These are phyloP conservation scores for Allomyces macrogynus DNA, from an alignment of 192 early-diverging fungal genomes.

Conservation along the genomic window DNA sequence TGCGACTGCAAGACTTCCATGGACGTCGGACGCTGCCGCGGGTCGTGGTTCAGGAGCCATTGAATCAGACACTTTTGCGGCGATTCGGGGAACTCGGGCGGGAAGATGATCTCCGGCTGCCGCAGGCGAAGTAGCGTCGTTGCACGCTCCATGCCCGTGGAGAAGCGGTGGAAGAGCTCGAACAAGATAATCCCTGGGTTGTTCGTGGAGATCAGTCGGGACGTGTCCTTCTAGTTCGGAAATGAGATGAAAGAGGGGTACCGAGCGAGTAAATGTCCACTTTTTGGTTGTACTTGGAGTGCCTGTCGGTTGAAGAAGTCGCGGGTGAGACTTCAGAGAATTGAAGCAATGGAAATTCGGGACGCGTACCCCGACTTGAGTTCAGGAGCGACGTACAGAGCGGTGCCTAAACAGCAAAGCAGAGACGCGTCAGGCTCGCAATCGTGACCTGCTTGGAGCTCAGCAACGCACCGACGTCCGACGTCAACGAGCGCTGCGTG, in stretches of 20 bases:
- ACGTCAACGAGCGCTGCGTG: slow-evolving; percentile 43
- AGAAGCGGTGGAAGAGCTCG: slow-evolving; percentile 50
- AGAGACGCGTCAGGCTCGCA: too few relatives aligned
- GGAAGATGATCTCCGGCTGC: slow-evolving; percentile 23
- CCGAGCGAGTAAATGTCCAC: slow-evolving; percentile 62
- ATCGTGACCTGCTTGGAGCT: too few relatives aligned
- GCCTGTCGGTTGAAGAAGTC: too few relatives aligned
- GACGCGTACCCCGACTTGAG: slow-evolving; percentile 8
- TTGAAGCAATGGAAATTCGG: too few relatives aligned
- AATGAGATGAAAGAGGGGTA: slow-evolving; percentile 10
- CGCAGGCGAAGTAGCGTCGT: slow-evolving; percentile 50
- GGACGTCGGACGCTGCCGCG: slow-evolving; percentile 56
- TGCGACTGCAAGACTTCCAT: slow-evolving; percentile 62
- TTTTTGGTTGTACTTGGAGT: slow-evolving; percentile 46
- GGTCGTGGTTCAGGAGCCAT: slow-evolving; percentile 48
- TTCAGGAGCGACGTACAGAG: slow-evolving; percentile 63
- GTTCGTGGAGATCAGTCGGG: too few relatives aligned
- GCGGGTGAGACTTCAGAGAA: too few relatives aligned
- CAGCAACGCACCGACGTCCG: slow-evolving; percentile 26
- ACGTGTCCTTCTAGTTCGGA: too few relatives aligned
- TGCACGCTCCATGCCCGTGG: slow-evolving; percentile 61
- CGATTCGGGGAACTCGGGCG: slow-evolving; percentile 37
- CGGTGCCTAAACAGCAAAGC: slow-evolving; percentile 34
- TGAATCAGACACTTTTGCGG: slow-evolving; percentile 52
- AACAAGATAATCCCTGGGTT: slow-evolving; percentile 45